Conservation (phyloP, 2,329 filamentous ascomycete genomes). For the Fusarium zealandicum region DNA sequence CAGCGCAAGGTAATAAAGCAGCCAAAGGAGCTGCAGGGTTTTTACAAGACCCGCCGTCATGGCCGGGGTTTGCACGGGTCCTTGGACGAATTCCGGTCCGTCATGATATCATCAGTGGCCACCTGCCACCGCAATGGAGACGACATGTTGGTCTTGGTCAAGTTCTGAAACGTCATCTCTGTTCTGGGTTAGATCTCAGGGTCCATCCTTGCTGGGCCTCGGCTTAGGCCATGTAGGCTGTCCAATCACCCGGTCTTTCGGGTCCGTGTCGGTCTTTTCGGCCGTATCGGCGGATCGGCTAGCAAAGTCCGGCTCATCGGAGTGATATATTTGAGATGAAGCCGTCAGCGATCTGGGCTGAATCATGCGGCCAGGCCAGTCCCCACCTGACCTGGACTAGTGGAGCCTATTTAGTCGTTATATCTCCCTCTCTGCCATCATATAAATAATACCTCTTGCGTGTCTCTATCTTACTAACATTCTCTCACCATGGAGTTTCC, state of each 20-base stretch:
- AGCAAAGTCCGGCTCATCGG: constrained; percentile 9
- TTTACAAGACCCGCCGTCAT: background rate
- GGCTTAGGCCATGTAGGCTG: background rate
- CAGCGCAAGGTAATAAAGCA: background rate
- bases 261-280: constrained; percentile 29
- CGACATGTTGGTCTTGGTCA: background rate
- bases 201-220: constrained; percentile 13
- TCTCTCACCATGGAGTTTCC: background rate
- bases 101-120: constrained; percentile 5
- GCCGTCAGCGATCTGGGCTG: too few relatives aligned
- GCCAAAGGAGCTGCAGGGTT: background rate
- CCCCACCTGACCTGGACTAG: too few relatives aligned
- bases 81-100: background rate
- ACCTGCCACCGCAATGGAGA: constrained; percentile 5
- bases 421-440: too few relatives aligned
- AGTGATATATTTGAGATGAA: background rate
- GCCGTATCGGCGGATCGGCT: constrained; percentile 19
- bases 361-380: too few relatives aligned
- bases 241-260: constrained; percentile 6
- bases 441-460: too few relatives aligned
- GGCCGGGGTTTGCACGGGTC: background rate
- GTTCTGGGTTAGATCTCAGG: background rate
- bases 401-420: too few relatives aligned
- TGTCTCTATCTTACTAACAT: too few relatives aligned
- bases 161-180: background rate